Evolutionary conservation across 2,329 filamentous ascomycete genomes (phyloP).

Genomic region (Pestalotiopsis sp.): DNA sequence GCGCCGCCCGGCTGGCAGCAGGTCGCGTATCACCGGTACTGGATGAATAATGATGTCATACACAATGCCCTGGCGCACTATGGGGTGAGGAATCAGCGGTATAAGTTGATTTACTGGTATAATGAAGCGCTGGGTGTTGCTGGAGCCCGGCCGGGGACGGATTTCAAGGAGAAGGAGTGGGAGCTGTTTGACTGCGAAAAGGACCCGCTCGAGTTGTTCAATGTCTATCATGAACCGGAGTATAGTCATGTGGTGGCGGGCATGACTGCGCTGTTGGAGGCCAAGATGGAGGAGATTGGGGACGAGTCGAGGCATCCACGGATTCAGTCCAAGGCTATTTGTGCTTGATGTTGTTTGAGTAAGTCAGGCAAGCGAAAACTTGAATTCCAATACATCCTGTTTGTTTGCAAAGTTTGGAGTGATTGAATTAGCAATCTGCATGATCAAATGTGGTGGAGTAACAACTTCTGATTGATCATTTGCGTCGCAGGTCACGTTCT

Average conservation of each 20-base stretch:
- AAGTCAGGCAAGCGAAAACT: too few relatives aligned
- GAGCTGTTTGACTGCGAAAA: conserved; percentile 55
- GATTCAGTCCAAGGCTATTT: background rate
- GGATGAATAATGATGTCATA: conserved; percentile 56
- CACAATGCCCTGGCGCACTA: conserved; percentile 56
- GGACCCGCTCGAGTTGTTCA: conserved; percentile 53
- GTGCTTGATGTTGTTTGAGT: too few relatives aligned
- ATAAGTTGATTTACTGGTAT: conserved; percentile 62
- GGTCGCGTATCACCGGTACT: conserved; percentile 57
- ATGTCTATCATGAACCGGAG: conserved; percentile 40
- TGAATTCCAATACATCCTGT: too few relatives aligned
- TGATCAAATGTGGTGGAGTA: too few relatives aligned
- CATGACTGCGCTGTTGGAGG: conserved; percentile 45
- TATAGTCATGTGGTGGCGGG: conserved; percentile 39
- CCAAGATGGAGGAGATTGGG: conserved; percentile 55
- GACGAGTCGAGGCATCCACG: conserved; percentile 41
- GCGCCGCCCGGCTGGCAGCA: conserved; percentile 50
- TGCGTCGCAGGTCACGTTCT: too few relatives aligned
- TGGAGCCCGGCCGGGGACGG: conserved; percentile 42
- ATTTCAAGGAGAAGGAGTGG: conserved; percentile 49
- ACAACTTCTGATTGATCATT: too few relatives aligned
- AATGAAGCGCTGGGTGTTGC: conserved; percentile 49
- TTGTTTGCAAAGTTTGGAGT: too few relatives aligned
- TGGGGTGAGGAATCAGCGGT: conserved; percentile 51
- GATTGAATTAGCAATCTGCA: too few relatives aligned